Base-by-base conservation (phyloP, 139 green algal genomes). In the Chlorella vulgaris region DNA sequence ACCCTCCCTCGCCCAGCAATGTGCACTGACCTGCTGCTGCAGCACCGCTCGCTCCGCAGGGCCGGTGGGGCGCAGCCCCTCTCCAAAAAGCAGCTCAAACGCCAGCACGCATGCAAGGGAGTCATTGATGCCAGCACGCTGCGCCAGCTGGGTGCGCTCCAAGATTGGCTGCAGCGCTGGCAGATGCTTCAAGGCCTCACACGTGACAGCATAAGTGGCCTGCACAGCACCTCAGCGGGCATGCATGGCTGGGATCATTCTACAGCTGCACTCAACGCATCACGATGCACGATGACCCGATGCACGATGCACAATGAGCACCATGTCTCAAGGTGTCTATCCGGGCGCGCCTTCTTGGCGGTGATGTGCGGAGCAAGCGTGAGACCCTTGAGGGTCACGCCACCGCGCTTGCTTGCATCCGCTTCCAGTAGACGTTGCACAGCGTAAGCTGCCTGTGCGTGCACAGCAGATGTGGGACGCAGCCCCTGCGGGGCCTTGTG, bases 131-230 rank as follows among this genome's bases (percentile, higher is more conserved):
- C 84, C 63, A 21, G 79, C 60, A 55, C 76, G 29, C 51, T 87
- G 31, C 70, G 90, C 61, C 50, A 97, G 71, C 29, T 69, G 68
- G 19, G 74, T 84, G 4, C 29, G 15, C 31, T 76, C 71, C 65
- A 96, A 38, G 40, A 97, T n/a, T 31, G 84, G 51, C 62, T 87
- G 81, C 33, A 97, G 70, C 58, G 96, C 35, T 28, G 69, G 70
- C 50, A 92, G 80, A 60, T 94, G 85, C 81, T 93, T 93, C 36
- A 99, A 86, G 0, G 93, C 94, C 78, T 99, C 85, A 75, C 90
- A 94, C 0, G 91, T 96, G 19, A 99, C 90, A 7, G 94, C 95
- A 83, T 96, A 94, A 0, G 92, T 95, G 29, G 96, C 92, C 81
- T 80, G 69, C 68, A n/a, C n/a, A n/a, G n/a, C n/a, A n/a, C n/a